Conservation (phyloP, 345 rosid genomes). For the Luvunga scandens region DNA sequence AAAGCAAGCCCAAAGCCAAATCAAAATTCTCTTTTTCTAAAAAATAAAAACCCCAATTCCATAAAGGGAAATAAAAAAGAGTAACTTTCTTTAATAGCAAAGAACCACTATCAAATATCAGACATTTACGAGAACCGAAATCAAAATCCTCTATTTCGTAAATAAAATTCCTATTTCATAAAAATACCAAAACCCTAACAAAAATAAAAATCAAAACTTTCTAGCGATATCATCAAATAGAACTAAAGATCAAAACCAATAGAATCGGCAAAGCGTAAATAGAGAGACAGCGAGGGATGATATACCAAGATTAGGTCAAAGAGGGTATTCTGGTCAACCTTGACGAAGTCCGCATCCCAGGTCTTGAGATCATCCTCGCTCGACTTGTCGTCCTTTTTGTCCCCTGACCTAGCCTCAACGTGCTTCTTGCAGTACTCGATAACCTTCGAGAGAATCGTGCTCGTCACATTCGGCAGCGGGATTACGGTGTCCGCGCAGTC, state of each 20-base stretch:
- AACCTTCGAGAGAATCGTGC: slow-evolving; percentile 50
- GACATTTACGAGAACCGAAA: background rate
- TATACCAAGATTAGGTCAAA: slow-evolving; percentile 58
- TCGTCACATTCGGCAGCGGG: slow-evolving; percentile 58
- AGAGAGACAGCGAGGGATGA: background rate
- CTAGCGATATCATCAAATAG: background rate
- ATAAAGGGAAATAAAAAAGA: background rate
- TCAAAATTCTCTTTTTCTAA: background rate
- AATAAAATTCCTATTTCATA: background rate
- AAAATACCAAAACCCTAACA: background rate
- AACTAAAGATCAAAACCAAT: background rate
- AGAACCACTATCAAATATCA: background rate
- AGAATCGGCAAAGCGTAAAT: background rate
- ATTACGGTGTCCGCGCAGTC: slow-evolving; percentile 49
- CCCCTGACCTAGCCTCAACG: slow-evolving; percentile 28
- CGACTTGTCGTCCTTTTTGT: background rate
- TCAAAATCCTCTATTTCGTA: background rate
- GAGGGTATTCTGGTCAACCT: slow-evolving; percentile 50
- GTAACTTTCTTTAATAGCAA: background rate
- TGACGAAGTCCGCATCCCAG: slow-evolving; percentile 54
- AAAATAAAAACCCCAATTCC: background rate
- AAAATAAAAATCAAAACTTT: background rate
- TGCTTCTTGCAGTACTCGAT: slow-evolving; percentile 60
- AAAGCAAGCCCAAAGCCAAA: background rate
- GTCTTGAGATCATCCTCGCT: slow-evolving; percentile 28